Percentiles rank a stretch among this genome's conserved stretches.
These are phyloP conservation scores for Lathyrus oleraceus DNA, from an alignment of 306 rosid genomes.

Conservation along the genomic window DNA sequence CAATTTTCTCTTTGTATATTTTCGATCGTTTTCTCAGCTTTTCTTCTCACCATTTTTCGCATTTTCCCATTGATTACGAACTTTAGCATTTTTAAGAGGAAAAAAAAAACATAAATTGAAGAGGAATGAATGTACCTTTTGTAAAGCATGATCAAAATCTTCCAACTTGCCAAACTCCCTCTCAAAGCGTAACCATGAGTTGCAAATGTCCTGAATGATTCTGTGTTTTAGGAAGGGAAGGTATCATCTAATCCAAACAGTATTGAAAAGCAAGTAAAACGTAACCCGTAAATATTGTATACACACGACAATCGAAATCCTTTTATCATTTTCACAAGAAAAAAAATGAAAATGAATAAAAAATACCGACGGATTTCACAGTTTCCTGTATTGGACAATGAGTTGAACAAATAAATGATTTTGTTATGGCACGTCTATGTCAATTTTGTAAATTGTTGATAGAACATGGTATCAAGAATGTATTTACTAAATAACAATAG, in stretches of 20 bases:
- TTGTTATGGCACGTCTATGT: not conserved
- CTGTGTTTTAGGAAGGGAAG: conserved; percentile 69
- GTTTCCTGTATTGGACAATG: conserved; percentile 12
- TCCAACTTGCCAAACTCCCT: conserved; percentile 82
- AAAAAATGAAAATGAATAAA: not conserved
- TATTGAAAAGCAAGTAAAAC: conserved; percentile 34
- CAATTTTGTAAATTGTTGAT: not conserved
- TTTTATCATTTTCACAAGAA: not conserved
- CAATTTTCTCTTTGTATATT: not conserved
- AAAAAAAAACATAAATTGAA: not conserved
- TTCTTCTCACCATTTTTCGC: not conserved
- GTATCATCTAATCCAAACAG: conserved; percentile 73
- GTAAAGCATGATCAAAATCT: conserved; percentile 74
- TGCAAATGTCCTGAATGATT: conserved; percentile 96
- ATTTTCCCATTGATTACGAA: not conserved
- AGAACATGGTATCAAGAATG: too few species aligned
- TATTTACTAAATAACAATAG: too few species aligned
- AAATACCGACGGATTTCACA: conserved; percentile 3
- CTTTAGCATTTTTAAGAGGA: not conserved
- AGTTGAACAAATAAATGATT: conserved; percentile 20
- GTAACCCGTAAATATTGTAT: conserved; percentile 14
- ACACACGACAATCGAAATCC: conserved; percentile 4
- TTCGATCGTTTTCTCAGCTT: not conserved
- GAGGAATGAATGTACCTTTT: conserved; percentile 57
- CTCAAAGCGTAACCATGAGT: conserved; percentile 87